These are phyloP conservation scores for Lasiodiplodia sp. DNA, from an alignment of 2,329 filamentous ascomycete genomes.

Conservation along the genomic window DNA sequence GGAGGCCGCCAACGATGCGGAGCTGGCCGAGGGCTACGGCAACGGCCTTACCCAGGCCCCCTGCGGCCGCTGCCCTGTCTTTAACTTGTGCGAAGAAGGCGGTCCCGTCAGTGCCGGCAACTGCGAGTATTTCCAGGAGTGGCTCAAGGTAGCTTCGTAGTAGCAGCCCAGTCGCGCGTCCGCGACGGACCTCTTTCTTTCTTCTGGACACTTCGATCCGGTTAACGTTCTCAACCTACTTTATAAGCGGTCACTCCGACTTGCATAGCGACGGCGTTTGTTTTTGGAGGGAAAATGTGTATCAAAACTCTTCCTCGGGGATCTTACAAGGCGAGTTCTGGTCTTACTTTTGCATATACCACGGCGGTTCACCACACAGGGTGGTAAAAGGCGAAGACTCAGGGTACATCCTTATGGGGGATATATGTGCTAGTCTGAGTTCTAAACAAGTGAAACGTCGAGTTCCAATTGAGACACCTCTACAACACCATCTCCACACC, in stretches of 20 bases:
- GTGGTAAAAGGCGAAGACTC: background rate
- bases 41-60: conserved; percentile 89
- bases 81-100: conserved; percentile 88
- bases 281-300: background rate
- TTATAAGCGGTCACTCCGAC: background rate
- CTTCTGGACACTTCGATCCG: background rate
- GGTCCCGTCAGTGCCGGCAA: conserved; percentile 88
- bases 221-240: background rate
- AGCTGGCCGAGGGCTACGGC: conserved; percentile 49
- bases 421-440: conserved; percentile 2
- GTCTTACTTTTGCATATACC: conserved; percentile 26
- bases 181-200: background rate
- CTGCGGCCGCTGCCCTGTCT: conserved; percentile 91
- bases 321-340: background rate
- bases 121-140: conserved; percentile 89
- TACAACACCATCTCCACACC: background rate
- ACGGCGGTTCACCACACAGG: conserved; percentile 9
- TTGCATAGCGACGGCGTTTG: conserved; percentile 31
- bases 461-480: background rate
- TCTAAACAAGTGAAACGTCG: background rate
- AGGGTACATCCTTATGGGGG: background rate
- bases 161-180: background rate
- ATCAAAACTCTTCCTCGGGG: background rate
- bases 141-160: conserved; percentile 60
- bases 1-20: conserved; percentile 43